Base-by-base conservation (phyloP, 306 rosid genomes). In the Quercus alba region DNA sequence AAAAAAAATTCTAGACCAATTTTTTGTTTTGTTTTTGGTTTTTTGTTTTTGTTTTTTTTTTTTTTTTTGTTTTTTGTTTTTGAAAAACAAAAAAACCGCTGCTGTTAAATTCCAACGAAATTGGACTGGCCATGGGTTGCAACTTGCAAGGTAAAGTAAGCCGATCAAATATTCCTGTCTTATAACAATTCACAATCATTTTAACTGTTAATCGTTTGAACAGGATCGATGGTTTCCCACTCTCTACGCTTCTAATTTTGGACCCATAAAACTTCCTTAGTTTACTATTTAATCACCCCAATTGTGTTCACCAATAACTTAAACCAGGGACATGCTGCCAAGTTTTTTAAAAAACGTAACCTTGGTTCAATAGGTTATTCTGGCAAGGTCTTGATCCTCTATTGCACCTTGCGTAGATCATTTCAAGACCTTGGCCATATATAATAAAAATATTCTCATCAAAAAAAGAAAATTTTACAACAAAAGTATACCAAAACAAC, bases 391-490 rank as follows among this genome's bases (percentile, higher is more conserved):
- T 62, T 62, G 56, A 8, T 12, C 6, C 9, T 41, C 10, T 49
- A 46, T 10, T 21, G 15, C 52, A 8, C 9, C 33, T 9, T 49
- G 15, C 38, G 63, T 4, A 23, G 35, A 3, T 12, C 18, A 17
- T 38, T 62, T 25, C 54, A 5, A 78, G 86, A 80, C 85, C 87
- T 87, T 81, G 38, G 81, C 80, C 63, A 69, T n/a, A 68, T 66
- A 41, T 41, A 41, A 1, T 41, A 41, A 41, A 69, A 41, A 35
- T 71, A 82, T 61, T 56, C 15, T 2, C 10, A 20, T 14, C 6
- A 6, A 18, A 74, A 55, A 18, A 3, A 49, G 4, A 3, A 12
- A 49, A 49, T 12, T 49, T 15, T 18, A 7, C 46, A 13, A 19
- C 26, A 41, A 74, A 5, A 77, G 30, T 14, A 19, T 12, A 19